These are phyloP conservation scores for Galerina marginata DNA, from an alignment of 768 basidiomycete genomes.

Conservation along the genomic window DNA sequence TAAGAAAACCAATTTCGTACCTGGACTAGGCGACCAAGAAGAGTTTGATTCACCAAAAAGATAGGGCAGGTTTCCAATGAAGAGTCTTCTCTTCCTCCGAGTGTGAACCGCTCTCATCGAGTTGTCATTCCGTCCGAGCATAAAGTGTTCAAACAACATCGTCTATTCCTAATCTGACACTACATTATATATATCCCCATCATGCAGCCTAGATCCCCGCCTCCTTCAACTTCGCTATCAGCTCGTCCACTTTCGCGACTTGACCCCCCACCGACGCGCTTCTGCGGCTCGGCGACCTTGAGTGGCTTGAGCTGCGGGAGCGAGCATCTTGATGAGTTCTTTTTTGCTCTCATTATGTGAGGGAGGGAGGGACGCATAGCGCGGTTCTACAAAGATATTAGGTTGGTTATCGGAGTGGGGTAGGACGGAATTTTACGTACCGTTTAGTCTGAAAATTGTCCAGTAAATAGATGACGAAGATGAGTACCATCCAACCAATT, in stretches of 20 bases:
- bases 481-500: neutral
- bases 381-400: slow-evolving; percentile 66
- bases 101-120: too few relatives aligned
- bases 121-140: too few relatives aligned
- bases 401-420: neutral
- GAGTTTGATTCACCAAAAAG: too few relatives aligned
- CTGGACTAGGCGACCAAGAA: too few relatives aligned
- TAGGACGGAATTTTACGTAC: slow-evolving; percentile 39
- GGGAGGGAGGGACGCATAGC: slow-evolving; percentile 90
- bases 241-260: slow-evolving; percentile 88
- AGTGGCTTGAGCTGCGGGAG: slow-evolving; percentile 80
- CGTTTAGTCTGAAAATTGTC: slow-evolving; percentile 63
- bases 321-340: slow-evolving; percentile 88
- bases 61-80: too few relatives aligned
- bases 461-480: neutral
- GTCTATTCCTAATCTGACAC: too few relatives aligned
- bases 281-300: slow-evolving; percentile 88
- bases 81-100: too few relatives aligned
- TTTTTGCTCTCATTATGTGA: slow-evolving; percentile 99
- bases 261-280: slow-evolving; percentile 91
- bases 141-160: too few relatives aligned
- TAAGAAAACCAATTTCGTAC: too few relatives aligned
- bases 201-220: slow-evolving; percentile 59
- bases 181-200: neutral
- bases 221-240: slow-evolving; percentile 88